These are phyloP conservation scores for Hypoxylon rickii DNA, from an alignment of 495 filamentous ascomycete genomes.

Conservation along the genomic window DNA sequence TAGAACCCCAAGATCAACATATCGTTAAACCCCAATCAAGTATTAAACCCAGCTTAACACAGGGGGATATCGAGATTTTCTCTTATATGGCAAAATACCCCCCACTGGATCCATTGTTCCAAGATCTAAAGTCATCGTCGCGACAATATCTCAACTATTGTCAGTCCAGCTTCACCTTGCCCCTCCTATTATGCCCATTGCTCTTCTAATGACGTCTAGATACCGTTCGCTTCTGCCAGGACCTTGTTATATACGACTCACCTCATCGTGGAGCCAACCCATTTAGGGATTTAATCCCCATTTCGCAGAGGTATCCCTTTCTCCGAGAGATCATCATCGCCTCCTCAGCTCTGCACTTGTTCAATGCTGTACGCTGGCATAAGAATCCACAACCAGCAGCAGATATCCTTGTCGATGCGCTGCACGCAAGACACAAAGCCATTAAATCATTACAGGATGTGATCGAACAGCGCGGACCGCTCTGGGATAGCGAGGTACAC, in stretches of 20 bases:
- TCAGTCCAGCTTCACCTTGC: neutral
- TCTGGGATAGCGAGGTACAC: conserved; percentile 15
- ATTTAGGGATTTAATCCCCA: conserved; percentile 53
- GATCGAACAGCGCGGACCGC: conserved; percentile 17
- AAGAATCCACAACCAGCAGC: conserved; percentile 4
- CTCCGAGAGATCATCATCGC: conserved; percentile 57
- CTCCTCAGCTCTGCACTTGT: conserved; percentile 59
- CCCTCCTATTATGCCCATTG: neutral
- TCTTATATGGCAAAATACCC: conserved; percentile 13
- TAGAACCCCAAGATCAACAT: neutral
- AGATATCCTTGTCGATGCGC: conserved; percentile 50
- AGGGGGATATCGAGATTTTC: conserved; percentile 8
- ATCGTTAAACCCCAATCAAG: conserved; percentile 4
- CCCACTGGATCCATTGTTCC: conserved; percentile 47
- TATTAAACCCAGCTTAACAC: neutral
- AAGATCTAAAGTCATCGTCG: conserved; percentile 40
- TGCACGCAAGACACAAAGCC: conserved; percentile 53
- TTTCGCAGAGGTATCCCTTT: conserved; percentile 49
- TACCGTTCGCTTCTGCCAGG: conserved; percentile 54
- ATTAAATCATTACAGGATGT: conserved; percentile 49
- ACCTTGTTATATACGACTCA: conserved; percentile 58
- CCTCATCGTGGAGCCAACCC: conserved; percentile 51
- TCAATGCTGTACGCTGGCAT: conserved; percentile 37
- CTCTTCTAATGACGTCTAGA: conserved; percentile 40
- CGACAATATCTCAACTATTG: conserved; percentile 53